Conservation (phyloP, 805 yeast species). For the Pichia cabralensis region DNA sequence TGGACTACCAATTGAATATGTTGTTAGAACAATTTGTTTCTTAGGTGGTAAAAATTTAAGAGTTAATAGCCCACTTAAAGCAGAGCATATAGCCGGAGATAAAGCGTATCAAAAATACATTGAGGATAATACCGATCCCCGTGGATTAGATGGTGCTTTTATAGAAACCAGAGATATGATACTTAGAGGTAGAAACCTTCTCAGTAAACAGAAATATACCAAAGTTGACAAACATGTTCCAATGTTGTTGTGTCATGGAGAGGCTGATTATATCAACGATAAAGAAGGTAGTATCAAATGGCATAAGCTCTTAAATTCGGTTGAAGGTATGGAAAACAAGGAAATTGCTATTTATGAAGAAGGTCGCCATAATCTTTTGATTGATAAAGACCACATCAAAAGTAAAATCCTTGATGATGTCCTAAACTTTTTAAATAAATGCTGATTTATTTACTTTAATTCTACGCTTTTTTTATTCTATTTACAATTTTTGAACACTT, state of each 20-base stretch:
- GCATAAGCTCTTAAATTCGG: slow-evolving; percentile 20
- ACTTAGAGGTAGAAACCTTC: slow-evolving; percentile 46
- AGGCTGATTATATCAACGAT: slow-evolving; percentile 52
- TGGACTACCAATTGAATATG: slow-evolving; percentile 29
- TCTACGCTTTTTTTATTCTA: not conserved
- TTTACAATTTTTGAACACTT: slow-evolving; percentile 1
- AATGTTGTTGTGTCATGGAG: slow-evolving; percentile 52
- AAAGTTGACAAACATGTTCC: slow-evolving; percentile 34
- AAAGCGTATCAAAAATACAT: slow-evolving; percentile 37
- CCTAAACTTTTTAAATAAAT: slow-evolving; percentile 27
- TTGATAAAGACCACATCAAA: slow-evolving; percentile 37
- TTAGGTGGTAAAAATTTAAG: slow-evolving; percentile 34
- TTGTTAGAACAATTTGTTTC: slow-evolving; percentile 33
- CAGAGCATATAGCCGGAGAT: slow-evolving; percentile 47
- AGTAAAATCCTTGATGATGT: slow-evolving; percentile 25
- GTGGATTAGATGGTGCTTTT: slow-evolving; percentile 44
- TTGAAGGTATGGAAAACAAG: slow-evolving; percentile 22
- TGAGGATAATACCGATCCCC: slow-evolving; percentile 28
- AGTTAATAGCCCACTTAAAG: slow-evolving; percentile 44
- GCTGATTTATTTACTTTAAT: not conserved
- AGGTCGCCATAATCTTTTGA: slow-evolving; percentile 36
- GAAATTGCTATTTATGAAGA: slow-evolving; percentile 13
- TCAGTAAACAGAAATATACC: slow-evolving; percentile 28
- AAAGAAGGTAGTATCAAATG: slow-evolving; percentile 37
- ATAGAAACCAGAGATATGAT: slow-evolving; percentile 51